Evolutionary conservation across 495 filamentous ascomycete species (phyloP), one percentile per base, ranked within the genome.

Genomic region (Penicillium bovifimosum): DNA sequence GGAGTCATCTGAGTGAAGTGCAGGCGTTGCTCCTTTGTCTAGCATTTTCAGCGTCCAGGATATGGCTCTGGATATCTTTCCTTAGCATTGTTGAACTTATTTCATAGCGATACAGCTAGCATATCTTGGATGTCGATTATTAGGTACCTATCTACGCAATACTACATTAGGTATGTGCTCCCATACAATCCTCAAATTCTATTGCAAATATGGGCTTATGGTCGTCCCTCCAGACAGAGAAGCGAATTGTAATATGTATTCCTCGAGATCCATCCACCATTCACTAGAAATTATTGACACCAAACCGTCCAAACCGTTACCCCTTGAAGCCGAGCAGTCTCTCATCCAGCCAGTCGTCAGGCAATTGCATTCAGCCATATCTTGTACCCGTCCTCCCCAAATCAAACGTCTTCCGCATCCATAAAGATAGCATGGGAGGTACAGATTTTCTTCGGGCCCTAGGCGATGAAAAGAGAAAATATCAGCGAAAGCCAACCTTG

Each of bases 391-490:
- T 13, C 9, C 16, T 17, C 11, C 7, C 38, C 2, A 28, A 1
- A 34, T 47, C 39, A 66, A 41, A 64, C 50, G 45, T 59, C 53
- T 1, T 27, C 47, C 39, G 55, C 64, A 47, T 62, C 32, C 58
- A 58, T 52, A 50, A 63, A 60, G 14, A 62, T 33, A 39, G 44
- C 60, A 41, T 69, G 62, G 34, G 61, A 56, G 10, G 66, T 67
- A 45, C 66, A 69, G 43, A 69, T 67, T 44, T 64, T 60, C 54
- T 66, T 56, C 27, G 52, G 54, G 29, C 58, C 63, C 65, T 68
- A 24, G 7, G 9, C 36, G 3, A 52, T n/a, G 29, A 44, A 13
- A 42, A 52, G 20, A 52, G 4, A 48, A 41, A 24, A 9, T 34
- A 41, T 44, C 49, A 61, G 50, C 41, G 45, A 31, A 28, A 6